Evolutionary conservation across 129 eudicot species (phyloP), one percentile per base, ranked within the genome.

Genomic region (Apium graveolens): DNA sequence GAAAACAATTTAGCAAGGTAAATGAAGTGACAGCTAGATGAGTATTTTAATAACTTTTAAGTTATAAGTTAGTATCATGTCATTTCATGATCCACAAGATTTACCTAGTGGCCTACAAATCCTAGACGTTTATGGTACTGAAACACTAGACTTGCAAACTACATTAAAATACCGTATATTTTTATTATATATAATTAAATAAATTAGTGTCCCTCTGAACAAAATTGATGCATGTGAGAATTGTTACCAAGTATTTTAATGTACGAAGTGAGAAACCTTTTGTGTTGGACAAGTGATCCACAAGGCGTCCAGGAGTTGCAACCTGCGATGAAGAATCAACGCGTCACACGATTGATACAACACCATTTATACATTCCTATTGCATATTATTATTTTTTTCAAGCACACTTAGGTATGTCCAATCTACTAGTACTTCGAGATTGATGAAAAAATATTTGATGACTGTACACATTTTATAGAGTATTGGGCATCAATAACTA

Each of bases 271-370:
- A 90, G 79, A 95, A 95, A 1, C 98, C 98, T 80, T 95, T 95
- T 11, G 98, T 95, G 65, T 90, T 95, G 14, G 98, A 79, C 70
- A 95, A 90, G 86, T 95, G 98, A 84, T 95, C 98, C 74, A 90
- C 73, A 31, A 95, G 97, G 46, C 98, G 98, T 18, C 98, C 98
- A 84, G 98, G 98, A n/a, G 98, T 95, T 12, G 96, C 97, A 80
- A 91, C 96, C 98, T 95, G 77, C 77, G 90, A 74, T 10, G 29
- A 70, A 70, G 11, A 37, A 18, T 16, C 9, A 70, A 24, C 31
- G 32, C 41, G 16, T 7, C 31, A 77, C 34, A 26, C 11, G 31
- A 26, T 39, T 29, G 38, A 43, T 29, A 27, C 2, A 21, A 26
- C 35, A 11, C 16, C 31, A 24, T 11, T n/a, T 24, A 4, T 24